These are phyloP conservation scores for Bruguiera hainesii DNA, from an alignment of 441 rosid species.

Conservation along the genomic window DNA sequence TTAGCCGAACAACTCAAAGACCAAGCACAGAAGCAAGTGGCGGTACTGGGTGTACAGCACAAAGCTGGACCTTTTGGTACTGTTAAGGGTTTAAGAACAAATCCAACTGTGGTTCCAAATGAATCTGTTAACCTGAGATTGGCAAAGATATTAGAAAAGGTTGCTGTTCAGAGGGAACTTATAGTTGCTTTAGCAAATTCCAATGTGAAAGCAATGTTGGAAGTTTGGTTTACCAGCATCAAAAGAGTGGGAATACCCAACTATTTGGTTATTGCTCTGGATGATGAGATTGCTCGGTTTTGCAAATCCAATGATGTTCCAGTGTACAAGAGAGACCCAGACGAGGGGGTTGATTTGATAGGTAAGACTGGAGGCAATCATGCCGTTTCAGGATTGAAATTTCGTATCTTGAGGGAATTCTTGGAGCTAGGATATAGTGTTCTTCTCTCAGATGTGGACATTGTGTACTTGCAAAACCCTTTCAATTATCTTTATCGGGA, in stretches of 20 bases:
- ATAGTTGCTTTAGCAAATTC: conserved; percentile 88
- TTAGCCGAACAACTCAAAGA: conserved; percentile 70
- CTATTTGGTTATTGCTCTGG: conserved; percentile 79
- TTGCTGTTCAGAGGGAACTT: conserved; percentile 68
- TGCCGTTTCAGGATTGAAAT: conserved; percentile 89
- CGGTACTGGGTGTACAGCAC: conserved; percentile 62
- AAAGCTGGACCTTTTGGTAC: conserved; percentile 94
- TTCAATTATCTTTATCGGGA: conserved; percentile 76
- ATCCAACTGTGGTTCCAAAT: conserved; percentile 59
- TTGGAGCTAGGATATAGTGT: conserved; percentile 88
- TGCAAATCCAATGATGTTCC: conserved; percentile 74
- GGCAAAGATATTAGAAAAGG: conserved; percentile 55
- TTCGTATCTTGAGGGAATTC: conserved; percentile 84
- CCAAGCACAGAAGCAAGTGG: conserved; percentile 66
- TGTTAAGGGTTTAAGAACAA: conserved; percentile 79
- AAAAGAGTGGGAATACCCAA: conserved; percentile 74
- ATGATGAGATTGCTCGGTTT: conserved; percentile 54
- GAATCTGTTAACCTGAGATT: conserved; percentile 76
- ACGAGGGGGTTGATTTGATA: conserved; percentile 53
- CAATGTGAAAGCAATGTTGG: conserved; percentile 69
- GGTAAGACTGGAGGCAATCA: conserved; percentile 81
- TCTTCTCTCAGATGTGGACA: conserved; percentile 95
- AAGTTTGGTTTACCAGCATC: conserved; percentile 75
- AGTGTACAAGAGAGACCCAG: conserved; percentile 75
- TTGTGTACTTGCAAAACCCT: conserved; percentile 82